Conservation (phyloP, 441 rosid genomes). For the Gossypium lobatum region DNA sequence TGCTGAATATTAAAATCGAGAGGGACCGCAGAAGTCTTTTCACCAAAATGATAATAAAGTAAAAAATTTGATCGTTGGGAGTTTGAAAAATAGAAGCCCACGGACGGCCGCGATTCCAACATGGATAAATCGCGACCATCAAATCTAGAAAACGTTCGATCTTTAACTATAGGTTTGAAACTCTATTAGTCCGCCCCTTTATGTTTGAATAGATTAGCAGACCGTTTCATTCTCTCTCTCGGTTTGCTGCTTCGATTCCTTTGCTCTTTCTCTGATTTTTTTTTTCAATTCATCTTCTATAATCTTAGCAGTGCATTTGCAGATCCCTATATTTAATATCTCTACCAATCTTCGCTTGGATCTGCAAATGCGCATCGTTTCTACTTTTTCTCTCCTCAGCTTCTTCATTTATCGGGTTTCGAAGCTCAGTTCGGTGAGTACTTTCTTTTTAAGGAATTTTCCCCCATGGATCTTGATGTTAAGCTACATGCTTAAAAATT, state of each 20-base stretch:
- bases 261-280: background rate
- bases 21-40: too few species aligned
- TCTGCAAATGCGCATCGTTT: slow-evolving; percentile 40
- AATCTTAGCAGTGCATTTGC: slow-evolving; percentile 18
- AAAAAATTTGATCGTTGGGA: slow-evolving; percentile 35
- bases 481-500: background rate
- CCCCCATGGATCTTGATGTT: background rate
- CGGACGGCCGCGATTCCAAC: slow-evolving; percentile 31
- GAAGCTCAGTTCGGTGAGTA: slow-evolving; percentile 41
- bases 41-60: too few species aligned
- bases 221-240: slow-evolving; percentile 41
- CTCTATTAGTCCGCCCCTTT: slow-evolving; percentile 45
- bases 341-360: slow-evolving; percentile 19
- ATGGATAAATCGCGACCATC: slow-evolving; percentile 20
- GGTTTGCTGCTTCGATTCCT: background rate
- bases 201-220: slow-evolving; percentile 47
- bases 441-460: background rate
- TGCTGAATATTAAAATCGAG: too few species aligned
- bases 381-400: slow-evolving; percentile 9
- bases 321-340: slow-evolving; percentile 19
- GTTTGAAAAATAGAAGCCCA: slow-evolving; percentile 22
- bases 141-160: slow-evolving; percentile 19
- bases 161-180: slow-evolving; percentile 48
- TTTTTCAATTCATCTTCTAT: background rate
- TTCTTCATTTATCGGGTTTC: slow-evolving; percentile 15